Base-by-base conservation (phyloP, 2,329 filamentous ascomycete genomes). In the Chlorencoelia australis region DNA sequence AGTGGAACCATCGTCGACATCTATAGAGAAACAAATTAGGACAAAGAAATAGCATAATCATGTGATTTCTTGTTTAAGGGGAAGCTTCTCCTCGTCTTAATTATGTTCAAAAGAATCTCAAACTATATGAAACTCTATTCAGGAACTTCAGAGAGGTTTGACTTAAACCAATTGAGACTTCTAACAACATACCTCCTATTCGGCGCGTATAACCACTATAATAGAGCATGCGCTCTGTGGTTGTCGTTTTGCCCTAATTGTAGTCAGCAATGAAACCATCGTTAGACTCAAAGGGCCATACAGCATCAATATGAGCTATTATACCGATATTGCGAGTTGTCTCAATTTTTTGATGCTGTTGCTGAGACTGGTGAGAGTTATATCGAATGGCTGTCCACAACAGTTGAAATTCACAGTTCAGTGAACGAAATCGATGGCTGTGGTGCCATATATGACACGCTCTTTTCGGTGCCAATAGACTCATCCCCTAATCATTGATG, bases 141-240 rank as follows among this genome's bases (percentile, higher is more conserved):
- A n/a, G n/a, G n/a, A n/a, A n/a, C n/a, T n/a, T n/a, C n/a, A n/a
- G n/a, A n/a, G n/a, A 7, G 22, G 13, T 25, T 25, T 25, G 10
- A 25, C 22, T 24, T 7, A 11, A 25, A 25, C 10, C 13, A 7
- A 3, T 25, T 9, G 22, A 25, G 10, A 25, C 3, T 3, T 13
- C 10, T 20, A 10, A 30, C 33, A 20, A 21, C 51, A 45, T 65
- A 73, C 71, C 69, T 64, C 91, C 91, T 54, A 95, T 77, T 59
- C 88, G 72, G 47, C 84, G 72, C 7, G 88, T 94, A 44, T 88
- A 79, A 32, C 91, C 89, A 57, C 86, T 93, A 55, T 95, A 94
- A 57, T 87, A 96, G 54, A 98, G 81, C 89, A 96, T 96, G 40
- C 91, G 87, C 75, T 98, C 91, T 3, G 91, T 96, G 0, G 91